Percentiles rank a stretch among this genome's conserved stretches.
These are phyloP conservation scores for Cladophialophora immunda DNA, from an alignment of 2,329 filamentous ascomycete genomes.

Conservation along the genomic window DNA sequence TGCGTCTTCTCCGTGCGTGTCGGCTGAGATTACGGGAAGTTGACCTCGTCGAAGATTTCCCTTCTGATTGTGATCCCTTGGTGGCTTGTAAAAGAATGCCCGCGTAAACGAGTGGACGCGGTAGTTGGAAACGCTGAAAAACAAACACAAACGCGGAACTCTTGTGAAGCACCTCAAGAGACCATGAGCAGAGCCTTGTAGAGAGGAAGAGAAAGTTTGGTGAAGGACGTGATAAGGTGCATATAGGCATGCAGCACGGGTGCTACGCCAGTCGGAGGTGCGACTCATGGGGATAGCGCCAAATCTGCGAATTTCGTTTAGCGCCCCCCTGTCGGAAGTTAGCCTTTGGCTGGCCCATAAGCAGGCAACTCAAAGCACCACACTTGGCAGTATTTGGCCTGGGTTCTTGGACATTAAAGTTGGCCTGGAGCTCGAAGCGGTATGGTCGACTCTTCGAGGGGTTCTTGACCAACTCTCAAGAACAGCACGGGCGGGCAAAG, in stretches of 20 bases:
- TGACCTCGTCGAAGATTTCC: slow-evolving; percentile 42
- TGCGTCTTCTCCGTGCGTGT: slow-evolving; percentile 39
- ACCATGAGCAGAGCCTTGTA: slow-evolving; percentile 39
- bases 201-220: slow-evolving; percentile 32
- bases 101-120: slow-evolving; percentile 72
- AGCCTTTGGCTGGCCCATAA: slow-evolving; percentile 12
- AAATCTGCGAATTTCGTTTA: slow-evolving; percentile 25
- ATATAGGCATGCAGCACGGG: slow-evolving; percentile 35
- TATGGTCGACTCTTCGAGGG: slow-evolving; percentile 12
- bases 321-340: slow-evolving; percentile 18
- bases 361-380: slow-evolving; percentile 20
- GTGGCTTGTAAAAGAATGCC: slow-evolving; percentile 69
- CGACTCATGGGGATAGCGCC: slow-evolving; percentile 22
- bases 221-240: slow-evolving; percentile 33
- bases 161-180: slow-evolving; percentile 36
- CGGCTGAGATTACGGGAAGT: slow-evolving; percentile 15
- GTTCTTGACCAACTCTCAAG: not conserved
- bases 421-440: slow-evolving; percentile 15
- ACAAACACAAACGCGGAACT: slow-evolving; percentile 28
- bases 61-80: slow-evolving; percentile 10
- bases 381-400: slow-evolving; percentile 19
- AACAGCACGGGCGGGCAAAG: slow-evolving; percentile 22
- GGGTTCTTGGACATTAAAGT: slow-evolving; percentile 14
- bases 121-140: slow-evolving; percentile 40
- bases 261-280: slow-evolving; percentile 27